Percentiles rank a stretch among this genome's conserved stretches.
phyloP scores from a whole-genome alignment of 2,329 filamentous ascomycete species.

The Fusarium temperatum region DNA sequence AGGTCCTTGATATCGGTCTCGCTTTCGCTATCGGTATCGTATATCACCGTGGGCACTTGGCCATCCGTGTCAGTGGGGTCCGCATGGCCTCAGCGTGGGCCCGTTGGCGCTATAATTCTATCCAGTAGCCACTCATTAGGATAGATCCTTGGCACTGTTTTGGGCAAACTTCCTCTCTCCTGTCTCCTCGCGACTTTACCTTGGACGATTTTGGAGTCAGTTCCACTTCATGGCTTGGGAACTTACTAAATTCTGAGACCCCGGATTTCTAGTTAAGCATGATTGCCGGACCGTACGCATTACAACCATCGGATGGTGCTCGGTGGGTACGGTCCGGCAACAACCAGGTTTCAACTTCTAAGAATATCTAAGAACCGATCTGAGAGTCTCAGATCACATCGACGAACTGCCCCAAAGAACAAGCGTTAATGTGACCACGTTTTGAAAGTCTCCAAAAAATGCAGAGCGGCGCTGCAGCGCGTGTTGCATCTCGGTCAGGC shows the following conservation, averaged over 20 bases:
- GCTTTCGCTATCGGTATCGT: too few relatives aligned
- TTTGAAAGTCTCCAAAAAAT: not conserved
- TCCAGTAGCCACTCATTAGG: too few relatives aligned
- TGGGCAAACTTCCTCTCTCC: too few relatives aligned
- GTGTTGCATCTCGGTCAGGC: not conserved
- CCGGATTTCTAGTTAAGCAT: not conserved
- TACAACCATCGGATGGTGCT: too few relatives aligned
- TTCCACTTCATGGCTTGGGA: not conserved
- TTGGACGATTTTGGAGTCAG: too few relatives aligned
- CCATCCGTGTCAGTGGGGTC: too few relatives aligned
- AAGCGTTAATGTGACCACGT: fast-evolving
- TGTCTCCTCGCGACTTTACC: too few relatives aligned
- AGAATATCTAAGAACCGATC: fast-evolving
- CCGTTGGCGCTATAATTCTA: too few relatives aligned
- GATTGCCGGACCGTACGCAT: not conserved
- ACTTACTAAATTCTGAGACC: not conserved
- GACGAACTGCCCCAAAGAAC: fast-evolving
- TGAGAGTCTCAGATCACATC: not conserved
- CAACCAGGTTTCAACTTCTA: not conserved
- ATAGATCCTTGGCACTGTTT: too few relatives aligned
- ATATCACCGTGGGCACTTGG: too few relatives aligned
- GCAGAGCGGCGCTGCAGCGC: not conserved
- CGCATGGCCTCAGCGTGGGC: too few relatives aligned
- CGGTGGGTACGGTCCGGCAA: not conserved
- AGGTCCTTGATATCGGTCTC: too few relatives aligned